phyloP scores from a whole-genome alignment of 805 yeast species.

The Candida anglica region DNA sequence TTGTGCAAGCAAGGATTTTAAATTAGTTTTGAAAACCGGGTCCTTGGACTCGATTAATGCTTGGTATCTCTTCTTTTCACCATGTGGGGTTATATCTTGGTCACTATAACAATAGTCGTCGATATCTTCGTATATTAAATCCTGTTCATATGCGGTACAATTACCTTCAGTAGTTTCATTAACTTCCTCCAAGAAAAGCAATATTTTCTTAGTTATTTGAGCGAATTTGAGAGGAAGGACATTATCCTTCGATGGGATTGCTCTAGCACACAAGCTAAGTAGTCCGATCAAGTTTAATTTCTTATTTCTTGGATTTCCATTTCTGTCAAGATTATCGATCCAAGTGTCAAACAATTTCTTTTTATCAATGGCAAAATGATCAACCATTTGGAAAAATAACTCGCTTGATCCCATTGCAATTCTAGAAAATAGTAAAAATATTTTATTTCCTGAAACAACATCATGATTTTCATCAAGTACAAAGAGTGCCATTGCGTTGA shows the following conservation, averaged over 20 bases:
- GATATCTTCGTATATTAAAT: conserved; percentile 36
- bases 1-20: conserved; percentile 40
- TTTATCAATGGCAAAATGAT: conserved; percentile 21
- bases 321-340: conserved; percentile 41
- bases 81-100: conserved; percentile 37
- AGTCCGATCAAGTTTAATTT: conserved; percentile 67
- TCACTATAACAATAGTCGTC: conserved; percentile 40
- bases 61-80: conserved; percentile 37
- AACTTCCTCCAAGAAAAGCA: conserved; percentile 65
- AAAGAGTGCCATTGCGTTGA: conserved; percentile 38
- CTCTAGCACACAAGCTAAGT: conserved; percentile 33
- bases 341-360: conserved; percentile 27
- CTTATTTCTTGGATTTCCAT: conserved; percentile 72
- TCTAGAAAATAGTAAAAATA: conserved; percentile 34
- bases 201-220: conserved; percentile 26
- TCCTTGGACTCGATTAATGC: conserved; percentile 25
- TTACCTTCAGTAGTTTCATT: conserved; percentile 46
- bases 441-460: conserved; percentile 34
- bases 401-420: conserved; percentile 30
- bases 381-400: conserved; percentile 29
- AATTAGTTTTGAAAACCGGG: conserved; percentile 39
- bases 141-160: conserved; percentile 34
- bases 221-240: conserved; percentile 17
- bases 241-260: conserved; percentile 24
- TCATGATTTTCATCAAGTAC: conserved; percentile 41